These are phyloP conservation scores for Aspergillus fischeri DNA, from an alignment of 2,329 filamentous ascomycete species.

Conservation along the genomic window DNA sequence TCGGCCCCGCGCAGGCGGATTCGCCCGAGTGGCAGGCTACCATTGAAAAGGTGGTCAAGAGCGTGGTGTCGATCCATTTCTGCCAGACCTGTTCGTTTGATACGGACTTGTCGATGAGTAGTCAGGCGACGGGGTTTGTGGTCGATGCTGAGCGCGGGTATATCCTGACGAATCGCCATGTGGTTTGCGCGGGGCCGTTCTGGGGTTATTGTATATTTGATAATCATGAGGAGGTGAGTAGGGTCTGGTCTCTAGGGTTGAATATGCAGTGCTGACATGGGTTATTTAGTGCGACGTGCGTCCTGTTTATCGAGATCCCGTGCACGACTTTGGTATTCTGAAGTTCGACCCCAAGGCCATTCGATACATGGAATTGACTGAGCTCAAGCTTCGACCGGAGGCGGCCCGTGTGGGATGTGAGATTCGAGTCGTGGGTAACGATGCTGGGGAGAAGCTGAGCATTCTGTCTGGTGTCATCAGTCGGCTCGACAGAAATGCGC, in stretches of 20 bases:
- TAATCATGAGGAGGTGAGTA: constrained; percentile 76
- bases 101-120: constrained; percentile 89
- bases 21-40: constrained; percentile 92
- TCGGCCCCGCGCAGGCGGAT: constrained; percentile 53
- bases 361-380: constrained; percentile 90
- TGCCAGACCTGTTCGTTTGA: constrained; percentile 98
- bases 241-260: neutral
- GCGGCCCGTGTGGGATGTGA: constrained; percentile 83
- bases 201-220: constrained; percentile 99
- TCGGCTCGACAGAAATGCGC: constrained; percentile 90
- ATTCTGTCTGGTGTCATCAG: constrained; percentile 97
- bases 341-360: constrained; percentile 94
- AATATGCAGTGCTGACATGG: neutral
- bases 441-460: constrained; percentile 96
- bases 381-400: constrained; percentile 77
- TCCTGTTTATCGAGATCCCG: constrained; percentile 94
- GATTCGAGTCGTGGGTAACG: constrained; percentile 96
- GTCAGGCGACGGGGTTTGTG: constrained; percentile 95
- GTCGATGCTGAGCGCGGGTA: constrained; percentile 91
- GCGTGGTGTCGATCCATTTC: constrained; percentile 98
- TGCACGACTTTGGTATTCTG: constrained; percentile 96
- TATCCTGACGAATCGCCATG: constrained; percentile 85
- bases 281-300: constrained; percentile 75
- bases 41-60: constrained; percentile 88
- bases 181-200: constrained; percentile 91